Evolutionary conservation across 2,329 filamentous ascomycete species (phyloP), one percentile per base, ranked within the genome.

Genomic region (Fusarium algeriense): DNA sequence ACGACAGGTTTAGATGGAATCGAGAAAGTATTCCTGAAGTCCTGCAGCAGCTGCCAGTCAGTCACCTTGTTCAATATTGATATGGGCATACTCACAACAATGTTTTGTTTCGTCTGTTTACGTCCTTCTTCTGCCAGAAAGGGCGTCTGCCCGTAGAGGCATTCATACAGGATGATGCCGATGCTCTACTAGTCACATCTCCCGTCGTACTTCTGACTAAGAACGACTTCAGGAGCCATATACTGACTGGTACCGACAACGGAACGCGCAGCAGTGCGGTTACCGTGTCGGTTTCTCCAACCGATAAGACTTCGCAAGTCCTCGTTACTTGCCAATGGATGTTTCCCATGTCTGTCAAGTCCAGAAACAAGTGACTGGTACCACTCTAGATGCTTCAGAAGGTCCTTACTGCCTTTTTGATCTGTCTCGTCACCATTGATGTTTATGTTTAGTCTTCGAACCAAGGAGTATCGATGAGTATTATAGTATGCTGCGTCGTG

Each of bases 131-230:
- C 92, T 19, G 92, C 90, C 56, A 95, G 89, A 79, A 98, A 98
- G 0, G 95, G 95, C 1, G 95, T 98, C 67, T 91, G 92, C 2
- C 95, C 95, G 78, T 96, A 98, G 3, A 98, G 85, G 76, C 95
- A 98, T 86, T 98, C 95, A 77, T 93, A 98, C 61, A 98, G 82
- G 77, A 98, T 98, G 78, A 98, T 90, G 57, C 94, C 95, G 74
- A 98, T 89, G 81, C 95, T 98, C 95, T 93, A 98, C 94, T 89
- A 98, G 81, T 98, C 95, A 81, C 95, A 98, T 77, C 95, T 88
- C 34, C 93, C 95, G 81, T 98, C 96, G 80, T 98, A 98, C 40
- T 87, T 83, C 52, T 94, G 88, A 32, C 95, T 93, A 71, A 88
- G 85, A 63, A 98, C 91, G 20, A 98, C 93, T 83, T 98, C 96